Conservation (phyloP, 805 yeast genomes). For the Huiozyma sinensis region DNA sequence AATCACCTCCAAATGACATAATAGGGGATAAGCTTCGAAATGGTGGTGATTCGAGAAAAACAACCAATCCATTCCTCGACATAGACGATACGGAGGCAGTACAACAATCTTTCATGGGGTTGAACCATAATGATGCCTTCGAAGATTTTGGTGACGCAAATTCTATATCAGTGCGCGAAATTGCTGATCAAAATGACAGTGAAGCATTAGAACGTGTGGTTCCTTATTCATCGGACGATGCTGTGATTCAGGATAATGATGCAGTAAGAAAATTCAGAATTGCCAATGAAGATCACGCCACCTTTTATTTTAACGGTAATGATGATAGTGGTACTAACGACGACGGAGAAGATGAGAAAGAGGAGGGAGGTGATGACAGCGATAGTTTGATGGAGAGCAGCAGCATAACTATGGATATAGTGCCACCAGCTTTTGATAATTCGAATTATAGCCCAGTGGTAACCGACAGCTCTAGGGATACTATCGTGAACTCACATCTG, state of each 20-base stretch:
- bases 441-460: not conserved
- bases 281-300: conserved; percentile 24
- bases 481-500: not conserved
- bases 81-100: too few relatives aligned
- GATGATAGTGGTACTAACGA: conserved; percentile 8
- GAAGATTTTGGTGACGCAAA: too few relatives aligned
- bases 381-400: not conserved
- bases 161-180: too few relatives aligned
- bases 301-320: conserved; percentile 15
- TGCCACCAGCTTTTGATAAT: not conserved
- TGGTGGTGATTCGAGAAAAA: not conserved
- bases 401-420: not conserved
- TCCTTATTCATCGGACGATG: not conserved
- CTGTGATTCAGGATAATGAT: conserved; percentile 1
- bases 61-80: not conserved
- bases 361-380: not conserved
- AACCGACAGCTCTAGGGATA: not conserved
- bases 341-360: not conserved
- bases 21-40: too few relatives aligned
- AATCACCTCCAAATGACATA: not conserved
- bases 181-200: too few relatives aligned
- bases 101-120: too few relatives aligned
- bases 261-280: conserved; percentile 19
- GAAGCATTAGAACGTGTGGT: not conserved
- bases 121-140: too few relatives aligned